phyloP scores from a whole-genome alignment of 2,329 filamentous ascomycete genomes.

The Beauveria caledonica region DNA sequence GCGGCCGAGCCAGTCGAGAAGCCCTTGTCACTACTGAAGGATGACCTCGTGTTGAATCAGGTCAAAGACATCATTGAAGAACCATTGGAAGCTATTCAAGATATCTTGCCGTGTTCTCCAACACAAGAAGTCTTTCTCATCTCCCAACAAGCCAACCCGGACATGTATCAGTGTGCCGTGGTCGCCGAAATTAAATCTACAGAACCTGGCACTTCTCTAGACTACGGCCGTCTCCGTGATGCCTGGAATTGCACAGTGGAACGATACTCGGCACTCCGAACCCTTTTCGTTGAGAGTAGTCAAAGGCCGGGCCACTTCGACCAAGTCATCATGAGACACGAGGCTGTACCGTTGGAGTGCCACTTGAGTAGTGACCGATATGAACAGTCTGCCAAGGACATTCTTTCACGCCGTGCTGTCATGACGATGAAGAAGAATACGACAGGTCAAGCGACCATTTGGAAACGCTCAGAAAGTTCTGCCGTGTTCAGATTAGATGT shows the following conservation, averaged over 20 bases:
- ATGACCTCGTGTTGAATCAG: background rate
- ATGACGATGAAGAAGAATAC: background rate
- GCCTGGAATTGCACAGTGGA: background rate
- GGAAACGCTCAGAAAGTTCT: background rate
- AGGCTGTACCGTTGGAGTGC: background rate
- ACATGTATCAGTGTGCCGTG: background rate
- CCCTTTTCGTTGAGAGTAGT: constrained; percentile 7
- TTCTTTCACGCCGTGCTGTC: background rate
- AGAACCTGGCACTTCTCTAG: background rate
- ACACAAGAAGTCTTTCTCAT: background rate
- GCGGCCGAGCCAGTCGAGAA: background rate
- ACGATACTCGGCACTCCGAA: constrained; percentile 3
- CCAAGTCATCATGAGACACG: constrained; percentile 1
- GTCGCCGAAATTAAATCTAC: background rate
- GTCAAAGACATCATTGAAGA: background rate
- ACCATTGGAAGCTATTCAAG: background rate
- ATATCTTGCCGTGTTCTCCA: background rate
- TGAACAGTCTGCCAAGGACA: background rate
- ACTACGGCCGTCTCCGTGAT: background rate
- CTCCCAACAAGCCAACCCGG: background rate
- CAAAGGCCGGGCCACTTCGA: constrained; percentile 7
- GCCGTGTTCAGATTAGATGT: constrained; percentile 5
- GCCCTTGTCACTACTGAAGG: background rate
- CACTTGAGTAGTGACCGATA: background rate
- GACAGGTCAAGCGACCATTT: background rate